These are phyloP conservation scores for Amanita thiersii DNA, from an alignment of 768 basidiomycete genomes.

Conservation along the genomic window DNA sequence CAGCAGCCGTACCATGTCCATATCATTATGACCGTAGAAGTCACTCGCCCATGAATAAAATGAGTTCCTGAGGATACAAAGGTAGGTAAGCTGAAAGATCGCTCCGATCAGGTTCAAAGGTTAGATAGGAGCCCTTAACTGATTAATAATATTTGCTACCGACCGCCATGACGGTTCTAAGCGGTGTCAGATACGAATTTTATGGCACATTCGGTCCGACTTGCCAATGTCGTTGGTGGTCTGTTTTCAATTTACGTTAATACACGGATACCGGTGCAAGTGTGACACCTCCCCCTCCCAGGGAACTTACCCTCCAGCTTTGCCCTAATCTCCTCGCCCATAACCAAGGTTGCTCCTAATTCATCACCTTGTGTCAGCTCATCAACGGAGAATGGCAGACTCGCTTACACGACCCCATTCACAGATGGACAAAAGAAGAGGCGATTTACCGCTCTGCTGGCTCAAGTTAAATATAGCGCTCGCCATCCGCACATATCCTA, in stretches of 20 bases:
- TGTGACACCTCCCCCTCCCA: too few species aligned
- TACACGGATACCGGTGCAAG: too few species aligned
- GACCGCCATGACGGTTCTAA: constrained; percentile 41
- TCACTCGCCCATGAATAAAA: constrained; percentile 55
- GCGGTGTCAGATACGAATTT: constrained; percentile 5
- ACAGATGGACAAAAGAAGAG: constrained; percentile 54
- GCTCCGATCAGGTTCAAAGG: background rate
- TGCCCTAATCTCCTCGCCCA: constrained; percentile 57
- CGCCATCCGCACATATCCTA: constrained; percentile 57
- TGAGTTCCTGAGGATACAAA: constrained; percentile 42
- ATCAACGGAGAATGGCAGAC: constrained; percentile 1
- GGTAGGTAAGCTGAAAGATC: constrained; percentile 2
- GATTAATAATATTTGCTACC: constrained; percentile 44
- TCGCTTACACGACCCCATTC: constrained; percentile 56
- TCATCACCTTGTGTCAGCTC: background rate
- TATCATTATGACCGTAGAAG: constrained; percentile 62
- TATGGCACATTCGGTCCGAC: constrained; percentile 6
- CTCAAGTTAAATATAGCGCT: constrained; percentile 45
- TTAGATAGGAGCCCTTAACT: constrained; percentile 23
- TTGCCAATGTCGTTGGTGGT: constrained; percentile 43
- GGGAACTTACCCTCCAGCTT: constrained; percentile 49
- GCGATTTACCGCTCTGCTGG: constrained; percentile 38
- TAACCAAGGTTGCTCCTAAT: constrained; percentile 51
- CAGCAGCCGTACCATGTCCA: constrained; percentile 47
- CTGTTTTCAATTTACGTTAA: constrained; percentile 24